Conservation (phyloP, 768 basidiomycete species). For the Russula dissimulans region DNA sequence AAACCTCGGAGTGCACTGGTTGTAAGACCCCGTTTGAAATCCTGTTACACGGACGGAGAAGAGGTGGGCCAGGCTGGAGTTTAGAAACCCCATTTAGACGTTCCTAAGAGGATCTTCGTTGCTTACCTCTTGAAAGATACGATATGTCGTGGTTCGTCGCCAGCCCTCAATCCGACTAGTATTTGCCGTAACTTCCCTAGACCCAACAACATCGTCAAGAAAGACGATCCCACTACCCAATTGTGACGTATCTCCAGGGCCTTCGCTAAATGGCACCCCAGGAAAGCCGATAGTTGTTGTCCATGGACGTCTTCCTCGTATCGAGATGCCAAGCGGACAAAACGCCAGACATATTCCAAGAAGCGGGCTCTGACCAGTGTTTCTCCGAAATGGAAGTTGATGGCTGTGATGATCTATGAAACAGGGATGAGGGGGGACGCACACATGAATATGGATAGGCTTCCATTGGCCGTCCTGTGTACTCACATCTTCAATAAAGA, state of each 20-base stretch:
- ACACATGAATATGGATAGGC: neutral
- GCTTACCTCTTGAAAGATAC: slow-evolving; percentile 54
- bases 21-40: slow-evolving; percentile 48
- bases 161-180: slow-evolving; percentile 88
- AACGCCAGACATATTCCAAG: slow-evolving; percentile 79
- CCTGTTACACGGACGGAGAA: slow-evolving; percentile 35
- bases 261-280: slow-evolving; percentile 42
- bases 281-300: slow-evolving; percentile 70
- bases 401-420: slow-evolving; percentile 68
- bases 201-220: slow-evolving; percentile 53
- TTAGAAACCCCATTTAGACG: neutral
- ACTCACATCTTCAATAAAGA: slow-evolving; percentile 92
- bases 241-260: slow-evolving; percentile 32
- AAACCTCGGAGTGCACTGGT: slow-evolving; percentile 63
- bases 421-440: neutral
- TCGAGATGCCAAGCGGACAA: slow-evolving; percentile 80
- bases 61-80: neutral
- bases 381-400: slow-evolving; percentile 90
- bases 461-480: neutral
- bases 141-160: slow-evolving; percentile 76
- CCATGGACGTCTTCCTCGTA: slow-evolving; percentile 77
- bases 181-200: slow-evolving; percentile 66
- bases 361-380: slow-evolving; percentile 79
- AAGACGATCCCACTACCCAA: slow-evolving; percentile 82
- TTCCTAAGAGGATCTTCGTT: neutral